Conservation (phyloP, 768 basidiomycete genomes). For the Gymnopilus junonius region DNA sequence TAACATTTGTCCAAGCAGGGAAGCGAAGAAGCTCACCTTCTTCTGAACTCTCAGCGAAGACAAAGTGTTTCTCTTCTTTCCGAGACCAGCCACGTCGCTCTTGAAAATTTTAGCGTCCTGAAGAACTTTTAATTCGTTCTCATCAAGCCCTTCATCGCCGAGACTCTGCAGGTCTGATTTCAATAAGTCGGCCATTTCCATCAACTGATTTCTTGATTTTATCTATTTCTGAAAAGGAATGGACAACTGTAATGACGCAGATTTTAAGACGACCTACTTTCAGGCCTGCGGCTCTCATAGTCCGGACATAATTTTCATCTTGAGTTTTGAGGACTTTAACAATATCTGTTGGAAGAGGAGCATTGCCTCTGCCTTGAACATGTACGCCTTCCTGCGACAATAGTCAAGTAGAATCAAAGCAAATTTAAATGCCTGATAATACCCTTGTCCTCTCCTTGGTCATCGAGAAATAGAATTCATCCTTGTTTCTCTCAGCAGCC, state of each 20-base stretch:
- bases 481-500: slow-evolving; percentile 91
- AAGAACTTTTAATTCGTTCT: slow-evolving; percentile 60
- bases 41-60: slow-evolving; percentile 71
- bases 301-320: slow-evolving; percentile 94
- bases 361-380: slow-evolving; percentile 83
- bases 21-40: slow-evolving; percentile 51
- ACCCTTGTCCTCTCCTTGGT: slow-evolving; percentile 79
- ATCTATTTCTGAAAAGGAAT: slow-evolving; percentile 72
- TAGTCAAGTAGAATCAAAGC: not conserved
- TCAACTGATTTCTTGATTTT: slow-evolving; percentile 74
- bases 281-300: slow-evolving; percentile 77
- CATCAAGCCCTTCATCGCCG: slow-evolving; percentile 45
- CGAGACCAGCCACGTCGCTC: slow-evolving; percentile 26
- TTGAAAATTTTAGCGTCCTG: slow-evolving; percentile 62
- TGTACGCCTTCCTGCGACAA: slow-evolving; percentile 76
- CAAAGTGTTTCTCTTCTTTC: slow-evolving; percentile 53
- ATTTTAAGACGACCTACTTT: slow-evolving; percentile 59
- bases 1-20: not conserved
- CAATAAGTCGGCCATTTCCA: slow-evolving; percentile 67
- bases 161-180: slow-evolving; percentile 41
- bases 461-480: slow-evolving; percentile 99
- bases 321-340: slow-evolving; percentile 96
- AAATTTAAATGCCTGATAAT: not conserved
- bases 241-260: not conserved
- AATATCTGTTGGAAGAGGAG: slow-evolving; percentile 82